A percentile compares a stretch with the other conserved stretches of the same genome.
phyloP scores from a whole-genome alignment of 2,329 filamentous ascomycete genomes.

The Xylariaceae sp. region DNA sequence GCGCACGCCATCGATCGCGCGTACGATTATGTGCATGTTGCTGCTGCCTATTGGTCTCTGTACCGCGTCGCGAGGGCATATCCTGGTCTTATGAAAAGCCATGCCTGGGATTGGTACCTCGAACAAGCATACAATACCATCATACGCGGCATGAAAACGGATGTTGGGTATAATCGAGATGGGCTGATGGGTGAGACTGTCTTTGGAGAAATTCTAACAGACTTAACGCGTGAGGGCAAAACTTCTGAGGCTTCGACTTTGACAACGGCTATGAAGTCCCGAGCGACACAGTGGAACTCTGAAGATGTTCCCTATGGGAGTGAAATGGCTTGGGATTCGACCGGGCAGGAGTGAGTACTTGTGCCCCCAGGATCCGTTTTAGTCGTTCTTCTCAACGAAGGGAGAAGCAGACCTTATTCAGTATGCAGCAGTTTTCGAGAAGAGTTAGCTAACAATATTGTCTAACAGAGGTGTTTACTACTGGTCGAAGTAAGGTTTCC shows the following conservation, averaged over 20 bases:
- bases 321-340: conserved; percentile 69
- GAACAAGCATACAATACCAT: conserved; percentile 59
- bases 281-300: conserved; percentile 57
- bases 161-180: conserved; percentile 51
- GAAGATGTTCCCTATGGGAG: conserved; percentile 61
- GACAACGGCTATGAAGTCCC: conserved; percentile 52
- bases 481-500: conserved; percentile 53
- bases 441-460: conserved; percentile 13
- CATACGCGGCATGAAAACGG: conserved; percentile 44
- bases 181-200: conserved; percentile 67
- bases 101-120: conserved; percentile 61
- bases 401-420: neutral
- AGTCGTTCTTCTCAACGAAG: neutral
- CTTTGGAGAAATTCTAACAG: conserved; percentile 57
- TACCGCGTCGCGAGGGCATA: conserved; percentile 60
- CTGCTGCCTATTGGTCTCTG: conserved; percentile 61
- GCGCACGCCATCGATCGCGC: conserved; percentile 56
- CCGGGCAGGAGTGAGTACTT: conserved; percentile 55
- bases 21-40: conserved; percentile 65
- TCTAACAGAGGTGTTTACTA: conserved; percentile 57
- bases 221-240: conserved; percentile 55
- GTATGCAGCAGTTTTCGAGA: neutral
- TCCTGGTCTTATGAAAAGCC: conserved; percentile 48
- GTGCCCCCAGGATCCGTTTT: neutral
- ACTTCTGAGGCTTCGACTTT: conserved; percentile 47